Percentiles rank a stretch among this genome's conserved stretches.
phyloP scores from a whole-genome alignment of 352 stramenopile genomes.

The Pythium oligandrum region DNA sequence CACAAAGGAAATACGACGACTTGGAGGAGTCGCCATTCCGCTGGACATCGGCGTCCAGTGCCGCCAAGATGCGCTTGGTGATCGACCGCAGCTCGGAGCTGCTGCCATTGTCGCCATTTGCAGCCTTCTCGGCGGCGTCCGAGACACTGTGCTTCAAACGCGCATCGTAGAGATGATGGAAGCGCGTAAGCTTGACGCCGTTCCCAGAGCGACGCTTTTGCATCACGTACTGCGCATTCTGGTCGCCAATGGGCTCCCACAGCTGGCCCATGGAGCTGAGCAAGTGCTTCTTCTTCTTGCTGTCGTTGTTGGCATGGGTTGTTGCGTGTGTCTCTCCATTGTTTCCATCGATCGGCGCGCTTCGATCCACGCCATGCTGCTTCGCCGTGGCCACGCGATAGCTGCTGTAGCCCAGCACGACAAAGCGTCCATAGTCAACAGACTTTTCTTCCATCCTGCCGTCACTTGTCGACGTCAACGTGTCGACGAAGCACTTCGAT shows the following conservation, averaged over 20 bases:
- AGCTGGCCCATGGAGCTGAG: constrained; percentile 33
- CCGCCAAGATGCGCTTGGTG: constrained; percentile 54
- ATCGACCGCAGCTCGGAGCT: constrained; percentile 32
- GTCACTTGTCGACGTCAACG: too few species aligned
- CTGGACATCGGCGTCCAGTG: constrained; percentile 27
- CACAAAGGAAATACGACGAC: constrained; percentile 47
- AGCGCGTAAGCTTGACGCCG: constrained; percentile 41
- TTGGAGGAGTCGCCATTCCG: background rate
- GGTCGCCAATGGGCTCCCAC: constrained; percentile 68
- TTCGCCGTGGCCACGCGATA: constrained; percentile 54
- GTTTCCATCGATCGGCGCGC: too few species aligned
- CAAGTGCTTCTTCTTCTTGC: background rate
- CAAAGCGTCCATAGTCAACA: constrained; percentile 81
- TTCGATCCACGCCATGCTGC: background rate
- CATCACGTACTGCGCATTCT: constrained; percentile 68
- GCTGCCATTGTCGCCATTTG: background rate
- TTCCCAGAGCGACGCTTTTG: constrained; percentile 41
- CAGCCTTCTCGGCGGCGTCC: background rate
- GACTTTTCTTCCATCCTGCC: background rate
- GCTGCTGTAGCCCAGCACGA: constrained; percentile 82
- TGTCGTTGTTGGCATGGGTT: background rate
- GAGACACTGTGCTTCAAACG: background rate
- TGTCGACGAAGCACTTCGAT: too few species aligned
- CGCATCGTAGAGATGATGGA: constrained; percentile 45
- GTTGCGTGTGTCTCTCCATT: too few species aligned